Conservation (phyloP, 495 filamentous ascomycete genomes). For the Daldinia concentrica region DNA sequence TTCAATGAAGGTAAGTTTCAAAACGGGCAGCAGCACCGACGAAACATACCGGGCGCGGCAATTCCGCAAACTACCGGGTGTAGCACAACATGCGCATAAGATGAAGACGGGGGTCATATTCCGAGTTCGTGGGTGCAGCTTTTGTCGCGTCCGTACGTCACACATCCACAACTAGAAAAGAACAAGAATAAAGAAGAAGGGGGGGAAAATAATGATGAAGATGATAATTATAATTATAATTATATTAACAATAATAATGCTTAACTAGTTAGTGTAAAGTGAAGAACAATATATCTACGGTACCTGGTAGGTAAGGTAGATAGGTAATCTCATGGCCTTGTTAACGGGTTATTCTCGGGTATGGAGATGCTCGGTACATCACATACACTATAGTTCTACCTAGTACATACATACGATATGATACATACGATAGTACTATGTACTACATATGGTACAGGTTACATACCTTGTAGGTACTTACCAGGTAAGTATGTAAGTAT, state of each 20-base stretch:
- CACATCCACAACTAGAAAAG: conserved; percentile 14
- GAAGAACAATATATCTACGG: no score
- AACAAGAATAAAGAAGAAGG: neutral
- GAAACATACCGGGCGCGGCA: conserved; percentile 42
- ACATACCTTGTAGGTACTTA: neutral
- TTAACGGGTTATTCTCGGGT: conserved; percentile 34
- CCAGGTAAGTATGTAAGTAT: neutral
- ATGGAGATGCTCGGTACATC: neutral
- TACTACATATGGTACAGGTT: conserved; percentile 3
- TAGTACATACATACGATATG: neutral
- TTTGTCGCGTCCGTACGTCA: conserved; percentile 37
- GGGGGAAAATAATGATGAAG: no score
- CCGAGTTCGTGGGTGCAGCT: conserved; percentile 41
- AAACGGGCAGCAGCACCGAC: conserved; percentile 37
- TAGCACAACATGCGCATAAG: conserved; percentile 41
- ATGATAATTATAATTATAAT: neutral
- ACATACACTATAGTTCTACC: neutral
- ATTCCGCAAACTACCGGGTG: conserved; percentile 39
- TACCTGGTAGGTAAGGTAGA: no score
- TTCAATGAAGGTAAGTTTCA: conserved; percentile 26
- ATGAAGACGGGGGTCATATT: conserved; percentile 36
- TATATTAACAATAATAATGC: neutral
- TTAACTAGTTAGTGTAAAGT: no score
- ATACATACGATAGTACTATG: neutral
- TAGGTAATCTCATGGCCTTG: conserved; percentile 25